Evolutionary conservation across 2,329 filamentous ascomycete genomes (phyloP), one percentile per base, ranked within the genome.

Genomic region (Geosmithia morbida): DNA sequence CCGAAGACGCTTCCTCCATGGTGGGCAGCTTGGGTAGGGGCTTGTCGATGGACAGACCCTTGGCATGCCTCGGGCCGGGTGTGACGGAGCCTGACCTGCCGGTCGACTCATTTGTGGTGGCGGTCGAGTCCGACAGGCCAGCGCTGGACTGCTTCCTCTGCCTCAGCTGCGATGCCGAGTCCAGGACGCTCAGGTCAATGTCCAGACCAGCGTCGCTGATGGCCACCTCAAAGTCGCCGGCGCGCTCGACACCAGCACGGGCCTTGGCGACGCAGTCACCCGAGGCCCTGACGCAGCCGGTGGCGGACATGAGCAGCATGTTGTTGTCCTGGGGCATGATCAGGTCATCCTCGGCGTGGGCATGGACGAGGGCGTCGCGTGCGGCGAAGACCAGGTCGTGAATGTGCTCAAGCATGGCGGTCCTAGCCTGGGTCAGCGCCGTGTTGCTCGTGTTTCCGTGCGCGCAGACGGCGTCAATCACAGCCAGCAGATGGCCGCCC

Each of bases 221-320:
- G 60, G 94, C 87, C 54, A 89, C 79, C 61, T 95, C 88, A 53
- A 95, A 94, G 61, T 95, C 89, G 18, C 89, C 88, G 52, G 92
- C 87, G 51, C 84, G 77, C 64, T 95, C 88, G 49, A 98, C 83
- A 43, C 94, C 80, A 59, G 79, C 74, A 56, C 87, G 87, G 11
- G 89, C 84, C 65, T 89, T 90, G 7, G 85, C 82, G 18, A 95
- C 85, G 62, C 90, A 96, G 55, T 95, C 88, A 41, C 90, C 90
- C 43, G 89, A 88, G 19, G 87, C 85, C 54, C 87, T 83, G 22
- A 98, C 89, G 59, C 89, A 96, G 50, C 79, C 81, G 7, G 88
- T 95, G 8, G 88, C 88, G 18, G 87, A 86, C 51, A 76, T 72
- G 30, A 92, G 75, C 41, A 95, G 72, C 26, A 81, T 74, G 53